Evolutionary conservation across 345 rosid species (phyloP).

Genomic region (Acer saccharum): DNA sequence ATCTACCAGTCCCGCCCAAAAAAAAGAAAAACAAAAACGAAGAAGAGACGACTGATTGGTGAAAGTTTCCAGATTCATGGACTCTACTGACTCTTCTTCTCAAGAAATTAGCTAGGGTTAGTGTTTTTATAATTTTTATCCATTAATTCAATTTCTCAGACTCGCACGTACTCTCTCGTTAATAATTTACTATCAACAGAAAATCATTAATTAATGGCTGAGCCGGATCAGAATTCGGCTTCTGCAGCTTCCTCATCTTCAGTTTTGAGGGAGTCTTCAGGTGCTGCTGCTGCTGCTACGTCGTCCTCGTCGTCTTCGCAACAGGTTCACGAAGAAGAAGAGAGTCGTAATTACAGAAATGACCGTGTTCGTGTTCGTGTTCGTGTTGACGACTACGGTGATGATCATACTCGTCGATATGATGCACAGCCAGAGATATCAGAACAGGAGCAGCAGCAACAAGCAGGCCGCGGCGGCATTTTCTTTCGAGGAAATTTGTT

Average conservation of each 20-base stretch:
- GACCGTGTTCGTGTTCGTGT: constrained; percentile 30
- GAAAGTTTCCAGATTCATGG: constrained; percentile 31
- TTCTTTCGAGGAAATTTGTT: constrained; percentile 34
- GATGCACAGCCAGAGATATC: constrained; percentile 31
- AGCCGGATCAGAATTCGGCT: constrained; percentile 39
- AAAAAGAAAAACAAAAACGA: neutral
- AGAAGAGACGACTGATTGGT: constrained; percentile 35
- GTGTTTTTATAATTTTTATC: constrained; percentile 29
- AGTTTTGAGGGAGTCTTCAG: constrained; percentile 26
- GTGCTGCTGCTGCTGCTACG: constrained; percentile 14
- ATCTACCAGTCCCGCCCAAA: constrained; percentile 35
- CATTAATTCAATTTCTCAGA: neutral
- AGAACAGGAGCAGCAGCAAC: constrained; percentile 50
- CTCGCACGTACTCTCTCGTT: neutral
- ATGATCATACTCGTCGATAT: constrained; percentile 36
- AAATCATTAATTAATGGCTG: constrained; percentile 37
- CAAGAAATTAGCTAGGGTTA: constrained; percentile 4
- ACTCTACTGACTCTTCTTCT: constrained; percentile 24
- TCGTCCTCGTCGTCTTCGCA: constrained; percentile 28
- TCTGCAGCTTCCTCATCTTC: constrained; percentile 21
- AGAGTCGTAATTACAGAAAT: constrained; percentile 29
- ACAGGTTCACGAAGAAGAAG: constrained; percentile 50
- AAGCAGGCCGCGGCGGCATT: constrained; percentile 22
- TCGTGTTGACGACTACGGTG: constrained; percentile 26
- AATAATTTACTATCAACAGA: neutral